Base-by-base conservation (phyloP, 106 monocot genomes). In the Apostasia ramifera region DNA sequence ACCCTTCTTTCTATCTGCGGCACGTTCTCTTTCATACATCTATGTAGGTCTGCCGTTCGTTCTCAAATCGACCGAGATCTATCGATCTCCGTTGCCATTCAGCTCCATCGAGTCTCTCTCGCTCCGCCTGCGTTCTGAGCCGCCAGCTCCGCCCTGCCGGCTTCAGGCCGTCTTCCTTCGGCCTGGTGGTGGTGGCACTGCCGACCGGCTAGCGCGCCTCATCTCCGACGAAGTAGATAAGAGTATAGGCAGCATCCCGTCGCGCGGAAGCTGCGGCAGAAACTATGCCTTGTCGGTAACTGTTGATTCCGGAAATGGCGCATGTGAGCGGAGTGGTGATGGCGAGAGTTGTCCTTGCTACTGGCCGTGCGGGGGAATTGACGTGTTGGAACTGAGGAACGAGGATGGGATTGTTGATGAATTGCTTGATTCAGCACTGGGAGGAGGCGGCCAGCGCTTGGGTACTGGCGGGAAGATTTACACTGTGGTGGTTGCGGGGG, bases 41-140 rank as follows among this genome's bases (percentile, higher is more conserved):
- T 44, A 37, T 40, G 0, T 44, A 83, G 84, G 83, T 42, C 62
- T 89, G 15, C 93, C 89, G 3, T 73, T 94, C 70, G 75, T 91
- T 48, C 81, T 87, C 55, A 84, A 85, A 41, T 94, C 90, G 65
- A 85, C 83, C 46, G 94, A 82, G 69, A 94, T 94, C 75, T 79
- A 94, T 77, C 86, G 94, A 6, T 84, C 94, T 6, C 79, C 90
- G 11, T 83, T 95, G 50, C 95, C 91, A 9, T 85, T 79, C 71
- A 69, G 51, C 69, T 71, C 86, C 71, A 77, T 94, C 59, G 57
- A 61, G 8, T 72, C 87, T 75, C 81, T 93, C 53, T 77, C 93
- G 9, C 10, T 14, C 15, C 59, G 47, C 66, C 66, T 86, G 51
- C 70, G 59, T 2, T 77, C 81, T 38, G 55, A 61, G 5, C 81